Base-by-base conservation (phyloP, 768 basidiomycete species). In the Russula earlei region DNA sequence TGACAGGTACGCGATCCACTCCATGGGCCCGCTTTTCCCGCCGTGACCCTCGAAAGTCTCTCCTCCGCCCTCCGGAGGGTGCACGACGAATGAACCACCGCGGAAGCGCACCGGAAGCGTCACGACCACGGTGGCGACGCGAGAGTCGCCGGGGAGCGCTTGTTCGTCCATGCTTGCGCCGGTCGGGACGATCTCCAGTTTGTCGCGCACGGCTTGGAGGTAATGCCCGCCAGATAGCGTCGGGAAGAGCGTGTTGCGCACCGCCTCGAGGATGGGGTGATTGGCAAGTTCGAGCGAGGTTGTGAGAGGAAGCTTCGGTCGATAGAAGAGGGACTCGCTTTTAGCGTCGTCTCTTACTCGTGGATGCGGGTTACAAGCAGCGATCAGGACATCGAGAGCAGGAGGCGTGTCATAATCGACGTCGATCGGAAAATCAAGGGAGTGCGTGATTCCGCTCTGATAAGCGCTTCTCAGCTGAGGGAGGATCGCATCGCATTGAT, bases 361-460 rank as follows among this genome's bases (percentile, higher is more conserved):
- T 52, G 79, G 78, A 62, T 84, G 80, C 5, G 84, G 83, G 63
- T 79, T 74, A 69, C 85, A 90, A 17, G 87, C 78, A 4, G 81
- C 82, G 61, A 90, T 79, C 64, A 91, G 76, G 48, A 87, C 85
- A 62, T 89, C 86, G 54, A 90, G 76, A 15, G 88, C 81, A 1
- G 87, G 86, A 15, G 87, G 86, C 15, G 82, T 77, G 66, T 80
- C 82, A 63, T 84, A 81, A 60, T 83, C 82, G 43, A 86, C 76
- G 63, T 90, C 84, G 56, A 91, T 79, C 5, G 88, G 88, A 65
- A 90, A 90, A 66, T 89, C 85, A 20, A 91, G 75, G 9, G 86
- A 84, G 65, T 91, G 85, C 0, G 85, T 82, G 58, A 87, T 84
- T 31, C 84, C 87, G 58, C 81, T 82, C 87, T 91, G 59, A 31